Base-by-base conservation (phyloP, 345 rosid species). In the Camelina neglecta region DNA sequence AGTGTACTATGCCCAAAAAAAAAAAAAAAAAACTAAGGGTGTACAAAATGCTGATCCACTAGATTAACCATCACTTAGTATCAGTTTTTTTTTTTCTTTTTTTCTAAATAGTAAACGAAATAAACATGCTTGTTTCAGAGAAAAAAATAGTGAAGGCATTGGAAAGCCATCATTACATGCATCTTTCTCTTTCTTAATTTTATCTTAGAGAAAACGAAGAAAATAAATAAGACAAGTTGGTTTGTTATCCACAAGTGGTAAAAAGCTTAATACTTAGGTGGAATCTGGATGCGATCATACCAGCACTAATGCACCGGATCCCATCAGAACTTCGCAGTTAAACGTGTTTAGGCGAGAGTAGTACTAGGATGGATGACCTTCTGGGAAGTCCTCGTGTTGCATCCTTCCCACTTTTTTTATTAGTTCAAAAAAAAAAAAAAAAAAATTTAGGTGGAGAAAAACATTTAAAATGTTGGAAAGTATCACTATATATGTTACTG, bases 41-140 rank as follows among this genome's bases (percentile, higher is more conserved):
- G 31, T 3, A 26, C 31, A 4, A 26, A 61, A 44, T 63, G 53
- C 53, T 48, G 33, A 36, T 51, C 76, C 29, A 56, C 42, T 56
- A 26, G 42, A 55, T 1, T 39, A n/a, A 35, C n/a, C 71, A 64
- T 35, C 44, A 24, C 58, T 11, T 35, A 12, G 13, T 35, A 10
- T 20, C 39, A 21, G 11, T 10, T 60, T 26, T 16, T 11, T 44
- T 0, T 21, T n/a, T n/a, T n/a, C n/a, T 2, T 18, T 4, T 31
- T 45, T 58, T 38, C 12, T 12, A 20, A 61, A 20, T 54, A 58
- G 15, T 56, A 74, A 48, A 74, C 65, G 71, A 56, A 33, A 56
- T 31, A 45, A 66, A 57, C 72, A 48, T 74, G 78, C 4, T 21
- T 66, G 1, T 8, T 16, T 18, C 11, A 36, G 59, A 45, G 18